Conservation (phyloP, 2,329 filamentous ascomycete genomes). For the Fusarium heterosporum region DNA sequence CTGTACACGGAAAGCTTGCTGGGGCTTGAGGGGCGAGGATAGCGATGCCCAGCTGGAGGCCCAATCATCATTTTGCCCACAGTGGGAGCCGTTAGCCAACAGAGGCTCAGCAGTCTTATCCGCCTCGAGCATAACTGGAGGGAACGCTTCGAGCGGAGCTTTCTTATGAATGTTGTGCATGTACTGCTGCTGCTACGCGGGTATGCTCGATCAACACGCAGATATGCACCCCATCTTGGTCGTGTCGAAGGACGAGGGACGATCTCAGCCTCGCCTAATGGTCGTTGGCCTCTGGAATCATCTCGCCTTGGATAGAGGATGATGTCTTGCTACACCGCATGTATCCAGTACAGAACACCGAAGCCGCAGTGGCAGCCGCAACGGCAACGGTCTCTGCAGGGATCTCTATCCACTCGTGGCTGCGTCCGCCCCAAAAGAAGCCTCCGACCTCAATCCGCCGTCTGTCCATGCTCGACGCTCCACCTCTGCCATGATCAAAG, state of each 20-base stretch:
- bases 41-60: slow-evolving; percentile 21
- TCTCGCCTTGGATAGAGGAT: slow-evolving; percentile 6
- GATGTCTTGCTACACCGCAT: slow-evolving; percentile 19
- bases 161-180: slow-evolving; percentile 44
- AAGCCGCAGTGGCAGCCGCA: slow-evolving; percentile 28
- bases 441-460: slow-evolving; percentile 46
- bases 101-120: slow-evolving; percentile 33
- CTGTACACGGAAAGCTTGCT: slow-evolving; percentile 41
- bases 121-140: slow-evolving; percentile 25
- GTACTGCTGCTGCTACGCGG: slow-evolving; percentile 10
- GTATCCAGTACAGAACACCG: slow-evolving; percentile 39
- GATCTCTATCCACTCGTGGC: slow-evolving; percentile 41
- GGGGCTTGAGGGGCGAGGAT: slow-evolving; percentile 28
- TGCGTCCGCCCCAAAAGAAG: slow-evolving; percentile 48
- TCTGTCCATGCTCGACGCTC: slow-evolving; percentile 42
- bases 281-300: slow-evolving; percentile 18
- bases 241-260: slow-evolving; percentile 28
- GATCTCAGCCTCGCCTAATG: slow-evolving; percentile 46
- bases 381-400: slow-evolving; percentile 34
- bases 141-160: slow-evolving; percentile 2
- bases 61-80: slow-evolving; percentile 46
- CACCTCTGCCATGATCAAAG: slow-evolving; percentile 36
- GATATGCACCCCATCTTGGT: slow-evolving; percentile 28
- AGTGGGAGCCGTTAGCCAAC: slow-evolving; percentile 45
- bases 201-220: slow-evolving; percentile 30